Conservation (phyloP, 2,329 filamentous ascomycete genomes). For the Thielaviopsis euricoi region DNA sequence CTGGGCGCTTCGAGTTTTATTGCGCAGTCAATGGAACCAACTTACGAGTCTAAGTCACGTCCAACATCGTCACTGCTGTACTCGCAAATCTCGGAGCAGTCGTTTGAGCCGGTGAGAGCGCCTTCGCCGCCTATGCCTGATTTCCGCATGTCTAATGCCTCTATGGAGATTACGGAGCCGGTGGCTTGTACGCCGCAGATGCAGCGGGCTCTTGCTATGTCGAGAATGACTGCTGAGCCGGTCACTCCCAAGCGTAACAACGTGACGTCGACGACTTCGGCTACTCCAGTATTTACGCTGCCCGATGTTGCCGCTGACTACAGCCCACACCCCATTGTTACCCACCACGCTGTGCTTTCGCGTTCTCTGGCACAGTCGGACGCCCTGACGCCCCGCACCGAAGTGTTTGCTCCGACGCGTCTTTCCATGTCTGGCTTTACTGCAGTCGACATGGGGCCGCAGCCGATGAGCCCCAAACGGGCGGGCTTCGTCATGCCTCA, state of each 20-base stretch:
- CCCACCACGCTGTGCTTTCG: not conserved
- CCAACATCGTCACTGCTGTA: constrained; percentile 3
- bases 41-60: not conserved
- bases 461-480: constrained; percentile 29
- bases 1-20: constrained; percentile 2
- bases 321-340: not conserved
- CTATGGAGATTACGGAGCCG: not conserved
- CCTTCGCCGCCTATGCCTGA: not conserved
- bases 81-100: constrained; percentile 1
- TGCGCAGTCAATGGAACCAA: not conserved
- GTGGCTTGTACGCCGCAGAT: not conserved
- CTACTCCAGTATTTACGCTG: not conserved
- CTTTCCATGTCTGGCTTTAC: constrained; percentile 6
- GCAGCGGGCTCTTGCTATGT: not conserved
- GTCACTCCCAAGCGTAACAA: not conserved
- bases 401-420: not conserved
- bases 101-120: constrained; percentile 1
- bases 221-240: constrained; percentile 2
- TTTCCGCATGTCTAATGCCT: not conserved
- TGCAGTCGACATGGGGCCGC: constrained; percentile 8
- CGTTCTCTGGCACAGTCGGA: constrained; percentile 1
- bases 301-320: constrained; percentile 3
- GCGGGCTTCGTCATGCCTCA: constrained; percentile 40
- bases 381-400: constrained; percentile 1
- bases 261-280: not conserved